Base-by-base conservation (phyloP, 2,329 filamentous ascomycete species). In the Purpureocillium lavendulum region DNA sequence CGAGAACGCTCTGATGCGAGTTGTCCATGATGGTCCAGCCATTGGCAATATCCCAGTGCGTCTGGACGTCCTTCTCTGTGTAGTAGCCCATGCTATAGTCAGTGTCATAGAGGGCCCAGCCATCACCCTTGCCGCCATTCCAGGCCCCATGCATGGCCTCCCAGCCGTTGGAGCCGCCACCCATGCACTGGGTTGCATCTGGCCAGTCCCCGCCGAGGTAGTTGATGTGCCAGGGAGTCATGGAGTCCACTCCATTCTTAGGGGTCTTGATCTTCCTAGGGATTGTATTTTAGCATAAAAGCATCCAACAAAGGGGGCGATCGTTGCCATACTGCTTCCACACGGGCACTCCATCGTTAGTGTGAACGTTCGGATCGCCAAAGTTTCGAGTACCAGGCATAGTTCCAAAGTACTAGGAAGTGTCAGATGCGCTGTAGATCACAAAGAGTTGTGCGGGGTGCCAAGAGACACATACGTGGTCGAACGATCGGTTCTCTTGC, bases 11-110 rank as follows among this genome's bases (percentile, higher is more conserved):
- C 17, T 45, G 43, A 9, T 18, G 21, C 15, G 43, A 33, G 35
- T 40, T 45, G 24, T 45, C 43, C 24, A 44, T 42, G 38, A 50
- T 36, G 7, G 70, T 75, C 65, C 67, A 75, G 6, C 62, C 67
- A 47, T 77, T 72, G 4, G 71, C 72, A 47, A 77, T 65, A 14
- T 66, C 65, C 50, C 67, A 76, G 28, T 76, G 72, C 30, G 71
- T 65, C 0, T 71, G 70, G 18, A 76, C 61, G 45, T 75, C 71
- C 12, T 62, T 49, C 24, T 69, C 57, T 40, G 67, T 69, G 46
- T 63, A 63, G 49, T 74, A 72, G 1, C 65, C 69, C 70, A 38
- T 66, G 64, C n/a, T 60, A 50, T 6, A 39, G 8, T 37, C 40
- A 8, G 34, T 30, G 14, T 45, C 38, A 3, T 40, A 35, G 2